These are phyloP conservation scores for Microbotryum intermedium DNA, from an alignment of 1,284 basidiomycete species.

Conservation along the genomic window DNA sequence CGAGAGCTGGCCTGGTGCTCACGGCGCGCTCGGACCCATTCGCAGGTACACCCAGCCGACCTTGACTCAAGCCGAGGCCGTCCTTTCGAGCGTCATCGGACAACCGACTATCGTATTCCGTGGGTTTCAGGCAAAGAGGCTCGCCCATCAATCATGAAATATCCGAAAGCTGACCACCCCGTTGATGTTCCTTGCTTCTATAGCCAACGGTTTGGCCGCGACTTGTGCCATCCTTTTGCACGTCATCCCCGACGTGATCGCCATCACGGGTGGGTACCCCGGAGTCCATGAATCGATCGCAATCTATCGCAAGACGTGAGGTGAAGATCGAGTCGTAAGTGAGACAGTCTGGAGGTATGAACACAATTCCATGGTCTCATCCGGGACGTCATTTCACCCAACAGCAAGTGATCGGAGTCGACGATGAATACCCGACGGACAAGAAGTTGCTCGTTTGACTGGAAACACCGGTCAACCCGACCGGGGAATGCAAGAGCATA, in stretches of 20 bases:
- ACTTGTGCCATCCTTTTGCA: constrained; percentile 50
- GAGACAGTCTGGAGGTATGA: background rate
- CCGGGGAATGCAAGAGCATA: constrained; percentile 71
- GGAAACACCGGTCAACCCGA: constrained; percentile 84
- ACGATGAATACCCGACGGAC: constrained; percentile 62
- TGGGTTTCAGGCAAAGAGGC: too few species aligned
- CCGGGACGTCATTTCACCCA: background rate
- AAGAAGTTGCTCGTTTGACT: constrained; percentile 61
- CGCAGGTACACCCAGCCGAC: constrained; percentile 26
- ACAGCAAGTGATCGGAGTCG: constrained; percentile 58
- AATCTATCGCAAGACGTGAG: constrained; percentile 40
- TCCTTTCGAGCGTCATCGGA: constrained; percentile 27
- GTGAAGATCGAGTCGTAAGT: constrained; percentile 21
- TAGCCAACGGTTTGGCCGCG: constrained; percentile 33
- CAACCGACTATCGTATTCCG: constrained; percentile 63
- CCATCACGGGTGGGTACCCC: constrained; percentile 70
- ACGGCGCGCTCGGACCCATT: background rate
- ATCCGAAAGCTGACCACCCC: too few species aligned
- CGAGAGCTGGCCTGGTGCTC: background rate
- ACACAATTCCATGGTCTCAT: background rate
- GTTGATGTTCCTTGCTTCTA: too few species aligned
- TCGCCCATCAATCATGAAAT: too few species aligned
- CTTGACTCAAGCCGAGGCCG: constrained; percentile 17
- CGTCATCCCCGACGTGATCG: constrained; percentile 68
- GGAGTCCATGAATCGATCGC: constrained; percentile 63